Base-by-base conservation (phyloP, 306 rosid genomes). In the Astragalus membranaceus region DNA sequence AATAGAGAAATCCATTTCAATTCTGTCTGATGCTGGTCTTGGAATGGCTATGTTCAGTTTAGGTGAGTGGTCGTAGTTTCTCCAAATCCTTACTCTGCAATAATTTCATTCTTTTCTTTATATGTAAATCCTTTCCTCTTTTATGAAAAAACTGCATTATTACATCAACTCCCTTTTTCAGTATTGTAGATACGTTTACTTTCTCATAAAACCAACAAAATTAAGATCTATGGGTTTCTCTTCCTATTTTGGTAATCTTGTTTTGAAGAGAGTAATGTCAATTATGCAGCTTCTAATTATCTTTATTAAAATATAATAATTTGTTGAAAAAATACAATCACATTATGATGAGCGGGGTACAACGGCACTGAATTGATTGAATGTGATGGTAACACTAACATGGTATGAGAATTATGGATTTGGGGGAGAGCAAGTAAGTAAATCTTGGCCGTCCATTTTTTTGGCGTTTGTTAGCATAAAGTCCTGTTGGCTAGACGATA, bases 1-100 rank as follows among this genome's bases (percentile, higher is more conserved):
- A 77, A 70, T 95, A 57, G 75, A 78, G 84, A 52, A 81, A 32
- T 95, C 99, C 53, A 95, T 95, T 82, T 86, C 99, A 80, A 95
- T 95, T 71, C 89, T 95, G 67, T 95, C 99, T 11, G 97, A 95
- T 78, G 97, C 99, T 14, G 99, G 99, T 17, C 95, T 95, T 3
- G 99, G 99, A 71, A 95, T 95, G 99, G 99, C 99, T 73, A 95
- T 95, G 99, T 95, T 95, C 86, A 95, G 99, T 80, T 89, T 95
- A 81, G 99, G 99, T 95, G 77, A 86, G 89, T 77, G 49, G 75
- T 69, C 78, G 7, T 60, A 5, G 7, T 70, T 76, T 78, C 73
- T 54, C 37, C 49, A 53, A 70, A 26, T 55, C 70, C 47, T 41
- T 48, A 6, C 62, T 54, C 35, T 29, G 7, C 69, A 64, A 80